These are phyloP conservation scores for Parastagonospora avenae DNA, from an alignment of 2,329 filamentous ascomycete species.

Conservation along the genomic window DNA sequence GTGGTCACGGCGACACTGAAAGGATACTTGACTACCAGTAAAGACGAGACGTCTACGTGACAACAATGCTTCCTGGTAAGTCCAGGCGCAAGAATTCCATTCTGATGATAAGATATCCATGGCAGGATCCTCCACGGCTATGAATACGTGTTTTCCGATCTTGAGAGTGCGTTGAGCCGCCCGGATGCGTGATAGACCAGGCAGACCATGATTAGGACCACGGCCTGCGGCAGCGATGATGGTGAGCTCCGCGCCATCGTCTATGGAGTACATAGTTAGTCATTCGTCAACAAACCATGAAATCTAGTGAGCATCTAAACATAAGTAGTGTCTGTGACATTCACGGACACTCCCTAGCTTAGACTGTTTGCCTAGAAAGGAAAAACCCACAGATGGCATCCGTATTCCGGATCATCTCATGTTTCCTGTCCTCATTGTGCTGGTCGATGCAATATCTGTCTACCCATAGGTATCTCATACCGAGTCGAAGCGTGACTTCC, in stretches of 20 bases:
- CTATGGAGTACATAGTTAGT: neutral
- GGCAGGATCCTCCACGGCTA: neutral
- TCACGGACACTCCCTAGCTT: too few species aligned
- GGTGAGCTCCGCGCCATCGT: constrained; percentile 7
- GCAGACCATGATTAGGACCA: constrained; percentile 1
- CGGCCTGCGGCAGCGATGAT: constrained; percentile 11
- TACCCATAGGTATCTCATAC: neutral
- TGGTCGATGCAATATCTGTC: neutral
- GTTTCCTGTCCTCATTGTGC: neutral
- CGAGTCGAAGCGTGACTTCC: neutral
- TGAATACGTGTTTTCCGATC: neutral
- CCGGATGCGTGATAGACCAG: neutral
- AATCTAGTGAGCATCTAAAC: too few species aligned
- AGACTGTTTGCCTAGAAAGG: neutral
- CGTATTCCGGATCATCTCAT: neutral
- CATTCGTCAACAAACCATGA: too few species aligned
- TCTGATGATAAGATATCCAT: neutral
- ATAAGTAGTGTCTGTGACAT: too few species aligned
- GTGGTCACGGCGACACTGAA: neutral
- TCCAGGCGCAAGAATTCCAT: constrained; percentile 1
- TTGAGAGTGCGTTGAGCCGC: neutral
- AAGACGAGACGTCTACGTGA: constrained; percentile 1
- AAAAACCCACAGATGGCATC: neutral
- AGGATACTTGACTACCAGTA: constrained; percentile 1
- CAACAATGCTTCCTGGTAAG: constrained; percentile 2